Base-by-base conservation (phyloP, 495 filamentous ascomycete species). In the Cudoniella acicularis region DNA sequence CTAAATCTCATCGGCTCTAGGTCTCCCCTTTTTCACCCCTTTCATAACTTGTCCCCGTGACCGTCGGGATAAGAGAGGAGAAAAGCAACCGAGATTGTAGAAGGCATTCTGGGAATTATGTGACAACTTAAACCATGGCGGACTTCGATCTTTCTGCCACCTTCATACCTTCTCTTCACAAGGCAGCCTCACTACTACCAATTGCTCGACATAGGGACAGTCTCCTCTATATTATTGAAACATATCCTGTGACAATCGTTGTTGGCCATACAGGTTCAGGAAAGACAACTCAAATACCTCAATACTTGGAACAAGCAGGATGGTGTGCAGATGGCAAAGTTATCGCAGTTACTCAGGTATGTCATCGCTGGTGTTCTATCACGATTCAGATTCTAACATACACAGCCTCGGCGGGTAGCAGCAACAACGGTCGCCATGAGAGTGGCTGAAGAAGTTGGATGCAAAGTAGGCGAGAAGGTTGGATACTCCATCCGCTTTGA, bases 401-500 rank as follows among this genome's bases (percentile, higher is more conserved):
- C 41, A 18, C 79, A 97, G 89, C 94, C 94, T 25, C 86, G 94
- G 17, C 81, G 95, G 63, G 90, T 98, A 45, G 94, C 94, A 62
- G 94, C 92, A 43, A 96, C 91, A 10, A 95, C 91, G 8, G 91
- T 98, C 30, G 94, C 95, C 45, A 80, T 86, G 11, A 78, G 94
- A 68, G 94, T 98, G 17, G 95, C 94, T 2, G 89, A 96, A 62
- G 94, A 99, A 72, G 87, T 92, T 81, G 87, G 91, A 10, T 91
- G 90, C 69, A 87, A 92, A 63, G 63, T 98, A 20, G 95, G 94
- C 17, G 90, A 96, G 73, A 90, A 97, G 72, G 92, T 98, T 54
- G 95, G 95, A 48, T 98, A 97, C 69, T 92, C 91, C 20, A 96
- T 98, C 60, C 83, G 94, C 53, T 99, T 99, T 69, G 95, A 98